A percentile compares a stretch with the other conserved stretches of the same genome.
Evolutionary conservation across 352 stramenopile species (phyloP).

Genomic region (Phytopythium helicoides): DNA sequence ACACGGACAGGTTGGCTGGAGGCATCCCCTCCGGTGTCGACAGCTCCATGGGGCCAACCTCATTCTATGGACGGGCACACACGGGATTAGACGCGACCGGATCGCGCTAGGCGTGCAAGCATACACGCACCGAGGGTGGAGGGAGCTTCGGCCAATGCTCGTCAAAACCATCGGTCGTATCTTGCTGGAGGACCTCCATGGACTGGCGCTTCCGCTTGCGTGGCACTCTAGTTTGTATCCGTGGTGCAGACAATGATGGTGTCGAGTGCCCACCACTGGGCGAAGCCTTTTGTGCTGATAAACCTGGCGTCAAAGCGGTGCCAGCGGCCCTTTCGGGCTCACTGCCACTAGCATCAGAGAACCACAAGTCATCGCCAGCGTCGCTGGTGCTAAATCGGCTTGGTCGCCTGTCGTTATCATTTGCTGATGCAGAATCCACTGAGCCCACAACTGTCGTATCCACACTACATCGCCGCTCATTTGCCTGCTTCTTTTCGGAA

Average conservation of each 20-base stretch:
- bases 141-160: constrained; percentile 58
- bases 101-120: no score
- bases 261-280: background rate
- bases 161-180: constrained; percentile 9
- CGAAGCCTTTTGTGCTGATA: background rate
- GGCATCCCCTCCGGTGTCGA: constrained; percentile 7
- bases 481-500: background rate
- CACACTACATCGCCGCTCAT: background rate
- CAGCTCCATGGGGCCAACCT: constrained; percentile 44
- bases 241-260: background rate
- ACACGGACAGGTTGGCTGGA: constrained; percentile 38
- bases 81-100: background rate
- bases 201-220: constrained; percentile 9
- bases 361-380: constrained; percentile 49
- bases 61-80: constrained; percentile 11
- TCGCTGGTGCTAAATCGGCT: constrained; percentile 6
- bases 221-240: background rate
- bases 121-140: constrained; percentile 27
- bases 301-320: background rate
- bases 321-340: background rate
- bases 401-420: background rate
- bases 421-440: background rate
- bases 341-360: constrained; percentile 57
- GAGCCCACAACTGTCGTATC: background rate
- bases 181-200: constrained; percentile 22